Conservation (phyloP, 331 rosid genomes). For the Prunus yedoensis region DNA sequence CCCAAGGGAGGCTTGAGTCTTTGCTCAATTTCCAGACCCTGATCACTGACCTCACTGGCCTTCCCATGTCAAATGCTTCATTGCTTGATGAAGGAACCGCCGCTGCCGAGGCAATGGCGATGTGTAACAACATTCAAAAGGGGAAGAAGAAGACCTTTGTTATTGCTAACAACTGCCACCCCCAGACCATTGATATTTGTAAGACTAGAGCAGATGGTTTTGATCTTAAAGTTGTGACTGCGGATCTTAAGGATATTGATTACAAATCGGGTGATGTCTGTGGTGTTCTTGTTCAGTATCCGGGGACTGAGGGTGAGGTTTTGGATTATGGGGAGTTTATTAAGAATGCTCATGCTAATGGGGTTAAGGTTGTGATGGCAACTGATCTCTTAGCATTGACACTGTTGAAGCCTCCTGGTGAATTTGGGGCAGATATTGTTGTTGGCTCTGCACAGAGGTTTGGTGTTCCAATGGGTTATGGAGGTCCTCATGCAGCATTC, state of each 20-base stretch:
- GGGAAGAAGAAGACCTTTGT: slow-evolving; percentile 85
- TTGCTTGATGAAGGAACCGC: slow-evolving; percentile 97
- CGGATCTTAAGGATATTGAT: slow-evolving; percentile 73
- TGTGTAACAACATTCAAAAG: slow-evolving; percentile 79
- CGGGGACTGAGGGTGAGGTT: slow-evolving; percentile 95
- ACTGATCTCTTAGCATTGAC: slow-evolving; percentile 80
- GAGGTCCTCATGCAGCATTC: slow-evolving; percentile 98
- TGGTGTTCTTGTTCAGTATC: slow-evolving; percentile 93
- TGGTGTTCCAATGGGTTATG: slow-evolving; percentile 99
- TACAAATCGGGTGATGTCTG: slow-evolving; percentile 84
- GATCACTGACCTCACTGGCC: slow-evolving; percentile 84
- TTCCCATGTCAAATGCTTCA: slow-evolving; percentile 96
- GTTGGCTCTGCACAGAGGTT: slow-evolving; percentile 95
- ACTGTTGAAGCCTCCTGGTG: slow-evolving; percentile 90
- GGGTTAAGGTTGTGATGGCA: slow-evolving; percentile 96
- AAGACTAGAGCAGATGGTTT: slow-evolving; percentile 85
- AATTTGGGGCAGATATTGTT: slow-evolving; percentile 87
- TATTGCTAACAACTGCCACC: slow-evolving; percentile 80
- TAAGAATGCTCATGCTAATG: slow-evolving; percentile 84
- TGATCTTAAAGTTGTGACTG: slow-evolving; percentile 63
- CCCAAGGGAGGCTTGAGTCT: slow-evolving; percentile 89
- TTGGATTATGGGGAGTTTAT: slow-evolving; percentile 84
- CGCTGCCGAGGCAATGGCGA: slow-evolving; percentile 96
- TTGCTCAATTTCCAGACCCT: slow-evolving; percentile 77
- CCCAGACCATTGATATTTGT: slow-evolving; percentile 87